Percentiles rank a stretch among this genome's conserved stretches.
Conservation (phyloP, 1,139 yeast genomes). For the Pichia sp. region DNA sequence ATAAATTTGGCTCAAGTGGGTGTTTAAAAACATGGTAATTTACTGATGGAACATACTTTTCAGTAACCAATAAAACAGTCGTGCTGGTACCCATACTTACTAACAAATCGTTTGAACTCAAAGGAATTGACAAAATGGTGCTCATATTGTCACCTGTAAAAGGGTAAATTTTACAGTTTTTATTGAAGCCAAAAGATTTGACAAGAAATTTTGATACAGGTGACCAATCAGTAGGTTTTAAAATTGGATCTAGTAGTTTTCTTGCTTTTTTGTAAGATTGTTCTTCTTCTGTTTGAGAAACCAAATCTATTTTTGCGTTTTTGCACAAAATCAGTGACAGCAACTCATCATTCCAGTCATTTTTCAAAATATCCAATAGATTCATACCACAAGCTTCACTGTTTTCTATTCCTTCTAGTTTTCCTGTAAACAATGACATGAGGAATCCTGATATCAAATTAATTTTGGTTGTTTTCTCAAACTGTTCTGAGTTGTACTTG, state of each 20-base stretch:
- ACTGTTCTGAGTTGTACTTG: constrained; percentile 38
- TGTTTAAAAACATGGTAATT: constrained; percentile 82
- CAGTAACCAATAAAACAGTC: constrained; percentile 74
- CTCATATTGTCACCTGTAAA: constrained; percentile 92
- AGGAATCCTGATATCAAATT: constrained; percentile 75
- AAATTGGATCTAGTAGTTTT: constrained; percentile 41
- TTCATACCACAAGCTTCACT: constrained; percentile 94
- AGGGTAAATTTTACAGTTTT: constrained; percentile 46
- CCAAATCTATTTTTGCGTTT: constrained; percentile 29
- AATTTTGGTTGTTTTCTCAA: constrained; percentile 46
- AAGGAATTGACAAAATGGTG: constrained; percentile 75
- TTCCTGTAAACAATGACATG: constrained; percentile 62
- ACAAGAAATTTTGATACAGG: constrained; percentile 51
- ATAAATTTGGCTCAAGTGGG: constrained; percentile 68
- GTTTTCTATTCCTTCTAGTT: constrained; percentile 58
- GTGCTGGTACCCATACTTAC: constrained; percentile 87
- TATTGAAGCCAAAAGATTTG: constrained; percentile 51
- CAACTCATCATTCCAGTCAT: constrained; percentile 46
- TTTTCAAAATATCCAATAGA: constrained; percentile 55
- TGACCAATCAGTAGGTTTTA: constrained; percentile 30
- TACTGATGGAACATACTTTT: constrained; percentile 68
- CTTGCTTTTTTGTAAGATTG: constrained; percentile 34
- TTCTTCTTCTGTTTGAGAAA: constrained; percentile 11
- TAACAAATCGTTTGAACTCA: constrained; percentile 66
- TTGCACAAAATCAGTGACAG: constrained; percentile 45